Conservation (phyloP, 1,284 basidiomycete species). For the Hypsizygus ulmarius region DNA sequence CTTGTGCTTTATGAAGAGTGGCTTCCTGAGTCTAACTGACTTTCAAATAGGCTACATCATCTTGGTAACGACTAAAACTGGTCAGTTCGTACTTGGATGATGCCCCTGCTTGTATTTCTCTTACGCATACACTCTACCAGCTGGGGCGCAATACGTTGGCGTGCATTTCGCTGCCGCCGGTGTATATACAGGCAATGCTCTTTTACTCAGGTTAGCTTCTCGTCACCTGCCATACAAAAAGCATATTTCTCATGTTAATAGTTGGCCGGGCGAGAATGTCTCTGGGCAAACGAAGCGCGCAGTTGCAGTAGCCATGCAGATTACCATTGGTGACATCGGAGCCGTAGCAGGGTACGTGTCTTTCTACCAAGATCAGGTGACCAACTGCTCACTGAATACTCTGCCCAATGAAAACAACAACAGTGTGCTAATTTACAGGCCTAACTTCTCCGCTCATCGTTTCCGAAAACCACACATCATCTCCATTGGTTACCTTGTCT, state of each 20-base stretch:
- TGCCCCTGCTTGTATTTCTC: not conserved
- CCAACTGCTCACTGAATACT: not conserved
- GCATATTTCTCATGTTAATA: constrained; percentile 18
- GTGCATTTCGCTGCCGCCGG: constrained; percentile 60
- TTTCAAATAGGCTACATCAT: constrained; percentile 54
- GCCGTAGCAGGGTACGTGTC: constrained; percentile 49
- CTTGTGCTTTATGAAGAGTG: not conserved
- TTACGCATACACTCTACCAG: constrained; percentile 21
- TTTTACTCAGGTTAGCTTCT: constrained; percentile 44
- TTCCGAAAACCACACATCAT: constrained; percentile 62
- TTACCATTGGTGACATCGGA: constrained; percentile 64
- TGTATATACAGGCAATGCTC: constrained; percentile 59
- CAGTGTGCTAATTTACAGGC: constrained; percentile 52
- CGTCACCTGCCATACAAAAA: not conserved
- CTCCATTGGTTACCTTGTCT: constrained; percentile 55
- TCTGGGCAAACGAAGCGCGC: constrained; percentile 70
- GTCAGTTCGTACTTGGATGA: too few species aligned
- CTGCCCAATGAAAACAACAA: not conserved
- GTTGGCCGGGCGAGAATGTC: constrained; percentile 73
- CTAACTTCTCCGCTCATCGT: constrained; percentile 42
- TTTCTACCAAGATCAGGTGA: not conserved
- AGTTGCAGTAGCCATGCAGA: constrained; percentile 63
- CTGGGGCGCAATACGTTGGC: constrained; percentile 59
- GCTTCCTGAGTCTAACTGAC: not conserved
- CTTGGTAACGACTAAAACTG: constrained; percentile 49